A percentile compares a stretch with the other conserved stretches of the same genome.
Evolutionary conservation across 2,329 filamentous ascomycete species (phyloP).

Genomic region (Fusarium begoniae): DNA sequence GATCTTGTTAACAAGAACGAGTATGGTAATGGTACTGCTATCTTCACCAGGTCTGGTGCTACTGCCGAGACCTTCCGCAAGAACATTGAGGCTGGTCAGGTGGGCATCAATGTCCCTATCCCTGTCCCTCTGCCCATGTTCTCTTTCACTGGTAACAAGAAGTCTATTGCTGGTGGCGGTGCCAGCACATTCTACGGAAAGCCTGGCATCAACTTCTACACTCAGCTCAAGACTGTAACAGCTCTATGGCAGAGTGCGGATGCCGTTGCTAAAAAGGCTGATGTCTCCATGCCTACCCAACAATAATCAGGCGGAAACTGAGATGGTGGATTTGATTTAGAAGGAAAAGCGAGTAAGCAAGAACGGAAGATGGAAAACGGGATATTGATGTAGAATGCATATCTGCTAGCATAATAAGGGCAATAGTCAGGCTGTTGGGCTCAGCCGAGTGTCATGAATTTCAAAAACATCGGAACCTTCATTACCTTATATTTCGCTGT

Average conservation of each 20-base stretch:
- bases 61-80: slow-evolving; percentile 82
- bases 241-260: slow-evolving; percentile 88
- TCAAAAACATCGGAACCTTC: slow-evolving; percentile 20
- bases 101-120: slow-evolving; percentile 87
- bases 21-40: slow-evolving; percentile 86
- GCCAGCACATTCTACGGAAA: slow-evolving; percentile 95
- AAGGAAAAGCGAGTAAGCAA: neutral
- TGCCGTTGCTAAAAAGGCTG: slow-evolving; percentile 84
- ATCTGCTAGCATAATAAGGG: slow-evolving; percentile 15
- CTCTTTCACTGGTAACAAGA: slow-evolving; percentile 83
- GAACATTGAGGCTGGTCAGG: slow-evolving; percentile 84
- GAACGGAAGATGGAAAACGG: slow-evolving; percentile 4
- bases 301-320: slow-evolving; percentile 38
- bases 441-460: slow-evolving; percentile 11
- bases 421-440: neutral
- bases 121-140: slow-evolving; percentile 77
- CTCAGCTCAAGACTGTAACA: slow-evolving; percentile 97
- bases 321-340: neutral
- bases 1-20: slow-evolving; percentile 85
- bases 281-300: slow-evolving; percentile 83
- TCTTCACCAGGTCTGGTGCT: slow-evolving; percentile 82
- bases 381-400: slow-evolving; percentile 3
- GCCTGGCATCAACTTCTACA: slow-evolving; percentile 93
- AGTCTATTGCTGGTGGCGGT: slow-evolving; percentile 89
- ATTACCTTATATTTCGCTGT: neutral